Evolutionary conservation across 257 asterid species (phyloP), one percentile per base, ranked within the genome.

Genomic region (Salvia miltiorrhiza): DNA sequence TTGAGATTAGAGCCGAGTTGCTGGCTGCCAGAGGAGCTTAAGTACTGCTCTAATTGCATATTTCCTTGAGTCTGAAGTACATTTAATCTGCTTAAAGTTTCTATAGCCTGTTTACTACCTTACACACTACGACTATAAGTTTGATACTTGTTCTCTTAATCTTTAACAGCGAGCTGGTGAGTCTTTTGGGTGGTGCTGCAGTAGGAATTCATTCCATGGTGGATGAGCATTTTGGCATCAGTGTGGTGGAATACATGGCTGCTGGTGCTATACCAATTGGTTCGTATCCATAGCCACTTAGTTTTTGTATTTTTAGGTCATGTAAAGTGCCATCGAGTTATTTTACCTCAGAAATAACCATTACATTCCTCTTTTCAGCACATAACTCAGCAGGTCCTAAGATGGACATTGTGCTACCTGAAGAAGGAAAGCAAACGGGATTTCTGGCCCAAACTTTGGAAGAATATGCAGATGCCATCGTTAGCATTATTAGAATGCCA

Each of bases 181-280:
- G 77, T 64, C 96, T 94, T 56, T 77, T 94, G 81, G 98, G 96
- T 26, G 96, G 85, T 33, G 96, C 97, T 10, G 71, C 88, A 52
- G 88, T 83, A 4, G 97, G 99, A 58, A 80, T 91, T 69, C 97
- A 94, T 77, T 87, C 99, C 69, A 94, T 94, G 98, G 82, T 77
- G 67, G 99, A 94, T 48, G 98, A 94, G 80, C 98, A 91, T 77
- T 94, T 94, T 71, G 98, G 99, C 76, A 94, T 94, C 61, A 72
- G 99, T 50, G 96, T 91, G 49, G 99, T 94, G 69, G 98, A 91
- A 79, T 91, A 83, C 84, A 91, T 94, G 97, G 98, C 97, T 68
- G 84, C 95, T 16, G 98, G 95, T 9, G 95, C 98, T 55, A 89
- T 94, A 72, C 95, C 99, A 48, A 91, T 94, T 72, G 97, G 97